A percentile compares a stretch with the other conserved stretches of the same genome.
These are phyloP conservation scores for Aspergillus sergii DNA, from an alignment of 2,329 filamentous ascomycete species.

Conservation along the genomic window DNA sequence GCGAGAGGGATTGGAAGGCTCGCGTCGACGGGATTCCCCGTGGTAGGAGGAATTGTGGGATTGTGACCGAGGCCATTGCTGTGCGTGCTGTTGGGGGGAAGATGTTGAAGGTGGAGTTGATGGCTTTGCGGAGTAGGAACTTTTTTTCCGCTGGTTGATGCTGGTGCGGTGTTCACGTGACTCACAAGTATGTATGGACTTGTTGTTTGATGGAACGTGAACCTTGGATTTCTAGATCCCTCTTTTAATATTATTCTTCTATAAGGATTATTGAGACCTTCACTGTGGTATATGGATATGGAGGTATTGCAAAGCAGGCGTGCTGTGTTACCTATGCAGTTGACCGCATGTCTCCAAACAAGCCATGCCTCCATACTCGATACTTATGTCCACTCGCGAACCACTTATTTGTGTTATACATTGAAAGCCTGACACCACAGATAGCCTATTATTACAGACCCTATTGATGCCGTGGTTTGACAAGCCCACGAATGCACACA, in stretches of 20 bases:
- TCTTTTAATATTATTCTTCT: not conserved
- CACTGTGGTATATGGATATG: not conserved
- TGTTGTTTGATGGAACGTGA: not conserved
- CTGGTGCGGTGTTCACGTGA: not conserved
- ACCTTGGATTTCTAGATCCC: not conserved
- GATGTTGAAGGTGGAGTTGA: constrained; percentile 13
- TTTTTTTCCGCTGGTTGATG: not conserved
- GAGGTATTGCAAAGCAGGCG: not conserved
- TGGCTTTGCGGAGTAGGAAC: constrained; percentile 5
- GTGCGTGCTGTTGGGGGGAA: not conserved
- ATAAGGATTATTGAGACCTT: not conserved
- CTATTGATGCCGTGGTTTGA: not conserved
- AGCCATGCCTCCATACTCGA: not conserved
- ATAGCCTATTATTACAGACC: not conserved
- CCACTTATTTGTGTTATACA: not conserved
- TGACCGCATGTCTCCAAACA: not conserved
- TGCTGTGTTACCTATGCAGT: not conserved
- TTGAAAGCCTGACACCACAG: not conserved
- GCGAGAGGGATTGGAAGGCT: constrained; percentile 32
- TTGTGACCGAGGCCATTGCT: constrained; percentile 36
- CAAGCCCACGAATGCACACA: not conserved
- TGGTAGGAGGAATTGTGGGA: constrained; percentile 70
- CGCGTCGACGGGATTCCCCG: constrained; percentile 48
- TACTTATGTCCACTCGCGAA: not conserved
- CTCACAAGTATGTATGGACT: not conserved